Base-by-base conservation (phyloP, 1,284 basidiomycete species). In the Meripilus lineatus region DNA sequence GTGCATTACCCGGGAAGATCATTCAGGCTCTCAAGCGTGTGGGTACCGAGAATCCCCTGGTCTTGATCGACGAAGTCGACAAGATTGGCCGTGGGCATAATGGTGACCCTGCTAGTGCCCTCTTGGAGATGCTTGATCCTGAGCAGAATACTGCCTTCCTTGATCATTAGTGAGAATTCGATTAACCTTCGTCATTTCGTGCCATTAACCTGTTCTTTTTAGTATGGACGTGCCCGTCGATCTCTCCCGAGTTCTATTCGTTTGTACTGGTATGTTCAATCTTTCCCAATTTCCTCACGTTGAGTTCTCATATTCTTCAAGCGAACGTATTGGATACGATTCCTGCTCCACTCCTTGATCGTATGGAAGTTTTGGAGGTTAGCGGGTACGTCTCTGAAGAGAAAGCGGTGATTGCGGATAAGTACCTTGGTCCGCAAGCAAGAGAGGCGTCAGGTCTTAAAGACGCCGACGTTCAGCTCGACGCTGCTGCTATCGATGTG, bases 141-240 rank as follows among this genome's bases (percentile, higher is more conserved):
- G 95, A 99, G 64, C 95, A 99, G 70, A 99, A 99, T 65, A 85
- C 84, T 20, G 88, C 86, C 21, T 99, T 98, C 77, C 71, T 97
- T 55, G 95, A 98, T 63, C 93, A 97, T 60, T 97, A 97, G 86
- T 90, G 52, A 51, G 84, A 72, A 39, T 30, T 39, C 11, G 10
- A 39, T 32, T n/a, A 4, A 14, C 2, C 15, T 18, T 39, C 3
- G 25, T 38, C 20, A 28, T 5, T 34, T 30, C 32, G 22, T 33
- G 38, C 33, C 34, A 42, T 42, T 38, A 21, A 33, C 8, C 40
- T 8, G 11, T 15, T 4, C 6, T 22, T 15, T 25, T 4, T 52
- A 92, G 89, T 66, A 93, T 95, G 84, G 93, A 98, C 59, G 92
- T 99, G 10, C 94, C 96, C 8, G 90, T 99, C 43, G 94, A 99